Base-by-base conservation (phyloP, 441 rosid species). In the Viola pubescens region DNA sequence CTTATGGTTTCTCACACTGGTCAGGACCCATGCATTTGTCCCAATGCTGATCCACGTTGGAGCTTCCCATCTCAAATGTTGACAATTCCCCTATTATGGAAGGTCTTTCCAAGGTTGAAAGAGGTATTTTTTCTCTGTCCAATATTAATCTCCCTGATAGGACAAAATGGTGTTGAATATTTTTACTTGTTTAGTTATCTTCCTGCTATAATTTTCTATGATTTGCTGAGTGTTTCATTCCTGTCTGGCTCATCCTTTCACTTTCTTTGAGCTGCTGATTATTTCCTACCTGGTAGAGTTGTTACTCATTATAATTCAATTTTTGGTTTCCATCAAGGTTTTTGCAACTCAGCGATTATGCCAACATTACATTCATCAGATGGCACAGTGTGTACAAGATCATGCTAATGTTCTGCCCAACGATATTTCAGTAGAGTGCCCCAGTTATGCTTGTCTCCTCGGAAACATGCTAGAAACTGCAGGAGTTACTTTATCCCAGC, bases 381-480 rank as follows among this genome's bases (percentile, higher is more conserved):
- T 87, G 86, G 87, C 88, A 52, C 73, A 74, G 11, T 79, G 81
- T 54, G 75, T 87, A 70, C 83, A 81, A 76, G 77, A 79, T 68
- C 78, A 77, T 61, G 62, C 83, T 54, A 74, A 77, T 77, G 73
- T 85, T 42, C 78, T 88, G 60, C 94, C 97, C 7, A 54, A 59
- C 48, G 92, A 88, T 75, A 67, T 81, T 58, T 80, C 88, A 39
- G 58, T 61, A 48, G 82, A 79, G 63, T 80, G 74, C 73, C 95
- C 99, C 62, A 77, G 88, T 57, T 79, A 81, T 77, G 98, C 97
- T 49, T 88, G 97, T 72, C 90, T 94, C 58, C 94, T 94, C 66
- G 99, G 91, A 66, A 94, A 91, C 70, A 71, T 77, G 16, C 73
- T 94, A 73, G 99, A 94, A 76, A 81, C 82, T 61, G 92, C 99